Conservation (phyloP, 2,329 filamentous ascomycete genomes). For the Aspergillus candidus region DNA sequence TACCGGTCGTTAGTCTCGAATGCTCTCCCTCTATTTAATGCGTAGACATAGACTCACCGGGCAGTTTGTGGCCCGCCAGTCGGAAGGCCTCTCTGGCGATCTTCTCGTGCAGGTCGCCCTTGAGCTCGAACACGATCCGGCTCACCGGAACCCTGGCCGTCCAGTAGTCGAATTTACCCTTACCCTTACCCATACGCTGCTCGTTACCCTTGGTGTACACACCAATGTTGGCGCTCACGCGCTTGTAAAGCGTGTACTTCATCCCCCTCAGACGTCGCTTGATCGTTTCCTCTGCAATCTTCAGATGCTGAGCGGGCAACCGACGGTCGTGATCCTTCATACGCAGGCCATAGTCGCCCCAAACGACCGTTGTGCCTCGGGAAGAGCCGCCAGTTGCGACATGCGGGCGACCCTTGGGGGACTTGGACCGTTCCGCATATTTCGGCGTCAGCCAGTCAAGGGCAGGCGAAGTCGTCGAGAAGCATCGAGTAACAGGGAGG, state of each 20-base stretch:
- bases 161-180: slow-evolving; percentile 96
- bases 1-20: slow-evolving; percentile 16
- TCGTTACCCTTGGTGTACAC: slow-evolving; percentile 96
- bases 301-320: slow-evolving; percentile 78
- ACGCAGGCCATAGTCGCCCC: slow-evolving; percentile 91
- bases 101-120: slow-evolving; percentile 89
- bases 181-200: slow-evolving; percentile 98
- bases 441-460: slow-evolving; percentile 78
- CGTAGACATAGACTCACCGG: slow-evolving; percentile 54
- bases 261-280: slow-evolving; percentile 80
- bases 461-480: slow-evolving; percentile 61
- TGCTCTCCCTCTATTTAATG: neutral
- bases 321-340: slow-evolving; percentile 91
- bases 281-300: slow-evolving; percentile 90
- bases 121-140: slow-evolving; percentile 86
- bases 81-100: slow-evolving; percentile 89
- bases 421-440: slow-evolving; percentile 76
- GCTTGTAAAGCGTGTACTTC: slow-evolving; percentile 87
- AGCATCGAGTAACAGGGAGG: slow-evolving; percentile 51
- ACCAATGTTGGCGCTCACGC: slow-evolving; percentile 85
- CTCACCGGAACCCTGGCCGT: slow-evolving; percentile 83
- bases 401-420: slow-evolving; percentile 76
- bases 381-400: slow-evolving; percentile 85
- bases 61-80: slow-evolving; percentile 89
- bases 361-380: slow-evolving; percentile 90